Evolutionary conservation across 805 yeast genomes (phyloP).

Genomic region (Nakazawaea sp.): DNA sequence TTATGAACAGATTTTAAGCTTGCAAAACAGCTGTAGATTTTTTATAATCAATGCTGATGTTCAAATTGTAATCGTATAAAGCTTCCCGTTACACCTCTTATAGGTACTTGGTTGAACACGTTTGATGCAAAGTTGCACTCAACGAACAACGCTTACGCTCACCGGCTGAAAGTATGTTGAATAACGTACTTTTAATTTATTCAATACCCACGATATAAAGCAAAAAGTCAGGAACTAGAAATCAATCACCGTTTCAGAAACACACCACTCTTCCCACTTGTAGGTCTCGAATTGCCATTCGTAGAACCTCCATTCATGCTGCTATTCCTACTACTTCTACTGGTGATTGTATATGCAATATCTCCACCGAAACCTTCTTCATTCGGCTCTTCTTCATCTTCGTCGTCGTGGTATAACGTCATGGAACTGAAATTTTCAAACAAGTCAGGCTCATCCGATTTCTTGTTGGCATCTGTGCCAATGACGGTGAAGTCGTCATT

Average conservation of each 20-base stretch:
- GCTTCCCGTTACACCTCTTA: too few relatives aligned
- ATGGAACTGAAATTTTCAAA: slow-evolving; percentile 82
- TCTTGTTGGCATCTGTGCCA: neutral
- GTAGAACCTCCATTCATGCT: slow-evolving; percentile 3
- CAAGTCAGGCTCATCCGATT: slow-evolving; percentile 44
- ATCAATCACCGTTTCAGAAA: slow-evolving; percentile 23
- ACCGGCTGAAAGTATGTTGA: too few relatives aligned
- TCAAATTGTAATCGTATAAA: too few relatives aligned
- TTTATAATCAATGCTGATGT: too few relatives aligned
- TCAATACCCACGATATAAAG: too few relatives aligned
- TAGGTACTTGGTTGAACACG: too few relatives aligned
- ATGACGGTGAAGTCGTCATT: slow-evolving; percentile 8
- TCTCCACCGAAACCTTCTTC: slow-evolving; percentile 42
- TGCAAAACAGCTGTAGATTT: too few relatives aligned
- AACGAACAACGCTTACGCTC: too few relatives aligned
- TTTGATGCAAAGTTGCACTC: too few relatives aligned
- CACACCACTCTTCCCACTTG: slow-evolving; percentile 13
- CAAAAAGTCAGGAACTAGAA: too few relatives aligned
- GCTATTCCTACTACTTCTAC: slow-evolving; percentile 12
- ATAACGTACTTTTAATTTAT: too few relatives aligned
- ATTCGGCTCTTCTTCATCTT: slow-evolving; percentile 35
- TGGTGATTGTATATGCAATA: slow-evolving; percentile 49
- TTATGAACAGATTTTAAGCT: too few relatives aligned
- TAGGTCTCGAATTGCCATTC: neutral
- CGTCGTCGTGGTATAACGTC: slow-evolving; percentile 72